Evolutionary conservation across 768 basidiomycete genomes (phyloP), one percentile per base, ranked within the genome.

Genomic region (Cystofilobasidium capitatum): DNA sequence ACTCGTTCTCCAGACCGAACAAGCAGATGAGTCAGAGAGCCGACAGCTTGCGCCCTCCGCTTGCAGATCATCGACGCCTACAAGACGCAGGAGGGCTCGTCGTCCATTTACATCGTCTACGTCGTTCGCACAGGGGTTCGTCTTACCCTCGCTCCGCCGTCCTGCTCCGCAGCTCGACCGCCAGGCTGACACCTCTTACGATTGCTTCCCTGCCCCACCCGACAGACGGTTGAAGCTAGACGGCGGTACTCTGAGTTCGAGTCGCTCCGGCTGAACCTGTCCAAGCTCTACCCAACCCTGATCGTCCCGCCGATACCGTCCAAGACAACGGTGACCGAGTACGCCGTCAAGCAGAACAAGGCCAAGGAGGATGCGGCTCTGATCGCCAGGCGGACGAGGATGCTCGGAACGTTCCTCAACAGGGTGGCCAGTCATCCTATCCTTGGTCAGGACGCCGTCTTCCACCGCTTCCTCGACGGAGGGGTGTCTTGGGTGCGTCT

Each of bases 211-310:
- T n/a, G 31, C 35, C 22, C 55, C 6, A 3, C 35, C 24, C 31
- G 9, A 14, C 73, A 98, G 94, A 84, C 82, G 71, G 82, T 85
- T 9, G 87, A 90, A 73, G 85, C 91, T 14, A 83, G 85, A 39
- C 89, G 96, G 72, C 85, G 96, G 47, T 99, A 99, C 78, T 98
- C 94, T 3, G 92, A 98, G 76, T 99, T 99, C 77, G 91, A 97
- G 78, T 91, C 91, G 29, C 81, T 99, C 45, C 86, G 96, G 61
- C 82, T 83, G 62, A 88, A 82, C 70, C 83, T 99, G 58, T 82
- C 85, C 60, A 91, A 86, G 74, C 81, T 99, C 54, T 96, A 99
- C 76, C 96, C 96, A 0, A 96, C 93, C 12, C 79, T 93, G 72
- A 98, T 99, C 73, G 87, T 99, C 69, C 94, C 96, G 2, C 96